Conservation (phyloP, 345 rosid species). For the Eucalyptus paniculata region DNA sequence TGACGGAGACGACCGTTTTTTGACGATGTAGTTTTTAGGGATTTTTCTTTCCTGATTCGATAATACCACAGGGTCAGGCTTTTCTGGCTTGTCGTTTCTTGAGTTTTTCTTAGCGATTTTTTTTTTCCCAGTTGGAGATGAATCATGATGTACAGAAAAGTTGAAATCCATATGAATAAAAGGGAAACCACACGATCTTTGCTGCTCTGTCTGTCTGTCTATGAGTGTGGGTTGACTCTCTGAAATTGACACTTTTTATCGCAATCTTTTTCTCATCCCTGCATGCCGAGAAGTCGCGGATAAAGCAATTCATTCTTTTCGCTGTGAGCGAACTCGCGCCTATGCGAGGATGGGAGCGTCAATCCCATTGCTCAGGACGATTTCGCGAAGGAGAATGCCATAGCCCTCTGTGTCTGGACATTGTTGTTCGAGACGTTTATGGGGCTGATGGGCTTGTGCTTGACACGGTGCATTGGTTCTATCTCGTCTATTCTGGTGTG, state of each 20-base stretch:
- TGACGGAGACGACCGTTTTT: no score
- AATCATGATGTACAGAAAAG: neutral
- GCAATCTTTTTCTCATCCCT: neutral
- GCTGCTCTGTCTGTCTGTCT: no score
- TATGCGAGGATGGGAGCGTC: no score
- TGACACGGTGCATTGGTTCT: neutral
- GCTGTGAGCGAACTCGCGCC: no score
- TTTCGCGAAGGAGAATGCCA: slow-evolving; percentile 65
- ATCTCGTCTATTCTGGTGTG: neutral
- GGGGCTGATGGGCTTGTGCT: neutral
- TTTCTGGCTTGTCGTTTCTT: neutral
- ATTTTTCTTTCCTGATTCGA: no score
- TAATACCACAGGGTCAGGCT: no score
- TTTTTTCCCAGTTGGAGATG: no score
- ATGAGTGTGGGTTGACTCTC: neutral
- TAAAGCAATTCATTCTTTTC: no score
- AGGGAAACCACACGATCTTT: neutral
- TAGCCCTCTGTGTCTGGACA: slow-evolving; percentile 38
- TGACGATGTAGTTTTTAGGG: no score
- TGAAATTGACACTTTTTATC: no score
- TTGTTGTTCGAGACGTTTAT: slow-evolving; percentile 24
- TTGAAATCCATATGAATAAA: neutral
- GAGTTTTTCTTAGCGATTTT: neutral
- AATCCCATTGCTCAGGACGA: slow-evolving; percentile 15
- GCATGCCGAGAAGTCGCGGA: no score